These are phyloP conservation scores for Tillandsia fasciculata DNA, from an alignment of 176 grass and related monocot genomes.

Conservation along the genomic window DNA sequence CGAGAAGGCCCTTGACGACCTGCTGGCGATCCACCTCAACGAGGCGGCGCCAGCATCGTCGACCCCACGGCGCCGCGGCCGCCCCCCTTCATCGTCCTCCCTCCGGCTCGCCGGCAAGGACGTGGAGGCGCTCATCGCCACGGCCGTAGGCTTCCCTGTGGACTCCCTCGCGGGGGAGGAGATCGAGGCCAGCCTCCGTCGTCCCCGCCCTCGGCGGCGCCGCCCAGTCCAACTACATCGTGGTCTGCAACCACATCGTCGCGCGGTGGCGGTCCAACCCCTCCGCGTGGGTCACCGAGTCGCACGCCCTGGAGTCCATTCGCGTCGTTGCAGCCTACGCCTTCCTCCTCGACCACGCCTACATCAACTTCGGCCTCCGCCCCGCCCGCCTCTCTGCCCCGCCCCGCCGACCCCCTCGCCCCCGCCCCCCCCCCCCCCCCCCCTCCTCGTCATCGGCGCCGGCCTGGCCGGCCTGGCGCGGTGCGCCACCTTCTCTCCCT, in stretches of 20 bases:
- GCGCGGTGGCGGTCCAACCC: slow-evolving; percentile 85
- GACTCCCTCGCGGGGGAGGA: slow-evolving; percentile 88
- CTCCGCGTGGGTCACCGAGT: slow-evolving; percentile 35
- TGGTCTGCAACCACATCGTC: slow-evolving; percentile 89
- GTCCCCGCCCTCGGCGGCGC: slow-evolving; percentile 59
- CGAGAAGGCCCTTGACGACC: slow-evolving; percentile 29
- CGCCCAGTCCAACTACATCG: slow-evolving; percentile 80
- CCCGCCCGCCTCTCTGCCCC: too few species aligned
- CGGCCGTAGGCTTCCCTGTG: slow-evolving; percentile 72
- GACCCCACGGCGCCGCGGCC: slow-evolving; percentile 53
- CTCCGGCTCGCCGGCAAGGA: slow-evolving; percentile 84
- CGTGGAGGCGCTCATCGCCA: slow-evolving; percentile 76
- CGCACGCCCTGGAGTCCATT: slow-evolving; percentile 68
- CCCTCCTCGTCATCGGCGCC: too few species aligned
- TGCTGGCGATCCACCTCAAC: slow-evolving; percentile 23
- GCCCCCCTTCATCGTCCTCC: slow-evolving; percentile 66
- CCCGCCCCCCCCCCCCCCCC: slow-evolving; percentile 33
- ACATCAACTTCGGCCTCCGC: slow-evolving; percentile 21
- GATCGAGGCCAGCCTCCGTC: slow-evolving; percentile 44
- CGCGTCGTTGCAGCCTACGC: slow-evolving; percentile 63
- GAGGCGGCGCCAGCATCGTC: slow-evolving; percentile 33
- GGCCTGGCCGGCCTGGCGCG: too few species aligned
- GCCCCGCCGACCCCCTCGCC: too few species aligned
- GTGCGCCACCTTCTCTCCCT: too few species aligned
- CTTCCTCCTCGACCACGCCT: slow-evolving; percentile 68